Evolutionary conservation across 1,284 basidiomycete genomes (phyloP), one percentile per base, ranked within the genome.

Genomic region (Puccinia triticina): DNA sequence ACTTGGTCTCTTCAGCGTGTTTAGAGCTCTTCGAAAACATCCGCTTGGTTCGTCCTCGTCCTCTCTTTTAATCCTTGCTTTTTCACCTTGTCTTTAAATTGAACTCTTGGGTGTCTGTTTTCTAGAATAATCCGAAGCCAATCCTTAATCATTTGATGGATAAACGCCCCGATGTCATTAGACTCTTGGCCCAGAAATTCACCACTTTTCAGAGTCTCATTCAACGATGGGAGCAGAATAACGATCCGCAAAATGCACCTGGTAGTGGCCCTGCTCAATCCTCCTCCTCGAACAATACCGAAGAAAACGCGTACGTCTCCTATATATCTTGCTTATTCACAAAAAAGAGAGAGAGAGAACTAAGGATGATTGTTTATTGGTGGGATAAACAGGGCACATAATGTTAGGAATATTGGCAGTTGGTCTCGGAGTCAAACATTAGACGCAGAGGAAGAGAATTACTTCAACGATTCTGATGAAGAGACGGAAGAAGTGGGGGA

Each of bases 11-110:
- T 85, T 96, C 95, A 84, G 94, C 96, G 26, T 98, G 94, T 88
- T 92, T 97, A 86, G 96, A 99, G 86, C 93, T 94, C 84, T 94
- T 99, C 85, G 96, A 99, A 85, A 90, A 91, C 84, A 93, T 98
- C 87, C 91, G 93, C 83, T 91, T 91, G 89, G 95, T 18, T 43
- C 83, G n/a, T 21, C 46, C 53, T 53, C 73, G 23, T 48, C 67
- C 66, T 69, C 59, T 81, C 55, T n/a, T n/a, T n/a, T n/a, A n/a
- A n/a, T n/a, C 40, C n/a, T 37, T 23, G 18, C 40, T n/a, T n/a
- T 34, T 16, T n/a, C 53, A n/a, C 18, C 29, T 37, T 26, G 40
- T 57, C 34, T 29, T 1, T 29, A 23, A 46, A 26, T 64, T 29
- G 12, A 57, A 57, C 32, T 79, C 48, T 71, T 75, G 43, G 29